Evolutionary conservation across 345 rosid genomes (phyloP), one percentile per base, ranked within the genome.

Genomic region (Pistacia atlantica): DNA sequence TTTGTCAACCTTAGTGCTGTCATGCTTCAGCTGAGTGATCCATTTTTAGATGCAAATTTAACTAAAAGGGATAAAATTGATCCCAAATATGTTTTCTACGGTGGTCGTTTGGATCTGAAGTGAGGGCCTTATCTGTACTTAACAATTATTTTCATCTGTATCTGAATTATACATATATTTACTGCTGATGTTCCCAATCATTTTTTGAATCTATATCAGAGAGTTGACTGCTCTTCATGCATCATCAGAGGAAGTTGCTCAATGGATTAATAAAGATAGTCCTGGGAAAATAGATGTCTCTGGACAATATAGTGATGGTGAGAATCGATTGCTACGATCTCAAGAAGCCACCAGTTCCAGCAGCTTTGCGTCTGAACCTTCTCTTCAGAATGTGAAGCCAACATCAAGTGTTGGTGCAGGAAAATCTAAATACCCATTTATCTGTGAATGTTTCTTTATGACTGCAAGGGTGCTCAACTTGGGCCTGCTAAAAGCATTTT

Each of bases 371-470:
- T 79, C 80, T 77, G 83, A 79, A 65, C 74, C 75, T 74, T 60
- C 75, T 66, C 67, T 46, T 33, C 78, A 72, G 10, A 76, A 42
- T 73, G 67, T 80, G 66, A 88, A 85, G 75, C 73, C 78, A 76
- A 73, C 84, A 76, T 80, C 80, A 78, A 84, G 76, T 55, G 46
- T 42, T 7, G 35, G 81, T 69, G 77, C 76, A 49, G 81, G 69
- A 77, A 83, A 77, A 67, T 61, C 82, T 48, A 91, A 90, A 80
- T 92, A 80, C 82, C 76, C 88, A 9, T 96, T 94, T 86, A 92
- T 92, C 61, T 92, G 95, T 83, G 98, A 97, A 88, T 90, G 97
- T 86, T 97, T 97, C 91, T 97, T 94, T 81, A 96, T 96, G 97
- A 94, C 98, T 60, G 97, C 97, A 71, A 87, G 98, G 91, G 98